Conservation (phyloP, 179 eudicot species). For the Corrigiola litoralis region DNA sequence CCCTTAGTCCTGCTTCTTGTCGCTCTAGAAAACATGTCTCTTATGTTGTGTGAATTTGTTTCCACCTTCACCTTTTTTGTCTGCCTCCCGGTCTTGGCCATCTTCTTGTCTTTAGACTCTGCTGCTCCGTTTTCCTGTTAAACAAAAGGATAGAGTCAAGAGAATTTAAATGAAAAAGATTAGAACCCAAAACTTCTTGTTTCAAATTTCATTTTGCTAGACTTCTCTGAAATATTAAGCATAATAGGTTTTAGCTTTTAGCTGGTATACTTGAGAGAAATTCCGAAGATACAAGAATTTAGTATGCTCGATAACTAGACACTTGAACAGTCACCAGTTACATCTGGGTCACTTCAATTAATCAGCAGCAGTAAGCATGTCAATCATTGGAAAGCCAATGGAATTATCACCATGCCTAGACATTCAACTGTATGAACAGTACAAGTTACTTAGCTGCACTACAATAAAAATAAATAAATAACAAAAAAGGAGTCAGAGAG, state of each 20-base stretch:
- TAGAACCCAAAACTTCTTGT: not conserved
- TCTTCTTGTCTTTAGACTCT: conserved; percentile 43
- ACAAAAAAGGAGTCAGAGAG: not conserved
- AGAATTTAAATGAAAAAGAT: too few species aligned
- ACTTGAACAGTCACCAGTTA: not conserved
- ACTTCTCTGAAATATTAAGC: not conserved
- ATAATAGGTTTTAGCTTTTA: not conserved
- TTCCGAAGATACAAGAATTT: too few species aligned
- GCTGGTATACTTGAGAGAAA: not conserved
- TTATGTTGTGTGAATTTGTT: conserved; percentile 70
- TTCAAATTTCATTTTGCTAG: not conserved
- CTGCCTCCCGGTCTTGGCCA: conserved; percentile 43
- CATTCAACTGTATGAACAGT: not conserved
- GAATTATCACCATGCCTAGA: not conserved
- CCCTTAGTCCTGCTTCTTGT: conserved; percentile 48
- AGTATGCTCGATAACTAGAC: not conserved
- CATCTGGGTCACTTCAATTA: not conserved
- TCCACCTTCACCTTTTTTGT: conserved; percentile 71
- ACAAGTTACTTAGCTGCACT: too few species aligned
- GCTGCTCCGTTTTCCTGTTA: conserved; percentile 38
- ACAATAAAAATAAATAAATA: not conserved
- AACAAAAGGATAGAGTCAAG: not conserved
- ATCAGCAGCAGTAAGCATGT: not conserved
- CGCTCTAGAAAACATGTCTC: conserved; percentile 81
- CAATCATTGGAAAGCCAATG: not conserved